Evolutionary conservation across 1,139 yeast genomes (phyloP).

Genomic region (Hanseniaspora gamundiae): DNA sequence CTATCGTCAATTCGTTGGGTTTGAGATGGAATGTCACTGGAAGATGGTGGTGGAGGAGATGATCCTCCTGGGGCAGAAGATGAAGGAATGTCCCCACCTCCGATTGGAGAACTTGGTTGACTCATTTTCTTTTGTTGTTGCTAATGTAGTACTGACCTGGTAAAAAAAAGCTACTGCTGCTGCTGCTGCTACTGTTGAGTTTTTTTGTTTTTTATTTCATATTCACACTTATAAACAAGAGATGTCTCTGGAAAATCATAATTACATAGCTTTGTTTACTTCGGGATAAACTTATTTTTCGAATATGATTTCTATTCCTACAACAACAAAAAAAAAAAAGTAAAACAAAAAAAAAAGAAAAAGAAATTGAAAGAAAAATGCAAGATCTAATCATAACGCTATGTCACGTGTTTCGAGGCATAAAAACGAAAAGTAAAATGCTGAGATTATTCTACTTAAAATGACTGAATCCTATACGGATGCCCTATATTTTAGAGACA

Average conservation of each 20-base stretch:
- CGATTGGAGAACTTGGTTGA: slow-evolving; percentile 16
- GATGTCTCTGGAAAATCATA: too few relatives aligned
- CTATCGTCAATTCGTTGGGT: not conserved
- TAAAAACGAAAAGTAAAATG: not conserved
- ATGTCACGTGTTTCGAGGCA: too few relatives aligned
- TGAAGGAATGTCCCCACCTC: slow-evolving; percentile 13
- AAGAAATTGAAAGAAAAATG: not conserved
- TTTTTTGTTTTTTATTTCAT: not conserved
- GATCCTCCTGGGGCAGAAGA: slow-evolving; percentile 9
- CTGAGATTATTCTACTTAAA: too few relatives aligned
- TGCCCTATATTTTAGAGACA: too few relatives aligned
- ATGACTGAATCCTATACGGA: too few relatives aligned
- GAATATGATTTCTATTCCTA: not conserved
- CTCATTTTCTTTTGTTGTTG: slow-evolving; percentile 8
- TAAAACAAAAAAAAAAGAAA: not conserved
- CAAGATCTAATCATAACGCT: too few relatives aligned
- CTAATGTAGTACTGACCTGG: too few relatives aligned
- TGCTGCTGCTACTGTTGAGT: not conserved
- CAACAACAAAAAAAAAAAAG: not conserved
- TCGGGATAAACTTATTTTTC: not conserved
- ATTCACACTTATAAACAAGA: too few relatives aligned
- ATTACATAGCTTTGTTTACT: too few relatives aligned
- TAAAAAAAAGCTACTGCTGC: not conserved
- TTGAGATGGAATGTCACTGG: not conserved
- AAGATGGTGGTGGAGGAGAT: slow-evolving; percentile 5